Conservation (phyloP, 306 rosid species). For the Lotus japonicus region DNA sequence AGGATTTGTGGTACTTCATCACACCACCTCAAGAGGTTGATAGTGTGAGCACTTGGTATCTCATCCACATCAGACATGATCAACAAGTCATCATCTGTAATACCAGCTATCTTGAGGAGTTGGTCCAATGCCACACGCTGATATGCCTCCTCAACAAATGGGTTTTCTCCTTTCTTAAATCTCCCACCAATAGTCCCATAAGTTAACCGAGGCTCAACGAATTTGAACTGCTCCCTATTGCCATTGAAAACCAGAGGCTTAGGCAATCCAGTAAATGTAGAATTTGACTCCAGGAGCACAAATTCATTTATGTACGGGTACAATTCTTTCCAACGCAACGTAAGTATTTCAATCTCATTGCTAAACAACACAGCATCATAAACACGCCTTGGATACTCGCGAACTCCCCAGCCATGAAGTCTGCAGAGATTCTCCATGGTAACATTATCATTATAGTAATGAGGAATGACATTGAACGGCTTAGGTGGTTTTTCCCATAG, state of each 20-base stretch:
- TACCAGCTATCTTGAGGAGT: slow-evolving; percentile 84
- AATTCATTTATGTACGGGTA: slow-evolving; percentile 81
- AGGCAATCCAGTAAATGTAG: slow-evolving; percentile 79
- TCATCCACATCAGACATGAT: slow-evolving; percentile 99
- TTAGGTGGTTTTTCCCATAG: slow-evolving; percentile 94
- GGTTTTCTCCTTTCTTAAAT: slow-evolving; percentile 85
- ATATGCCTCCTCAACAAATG: slow-evolving; percentile 95
- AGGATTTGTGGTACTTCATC: slow-evolving; percentile 68
- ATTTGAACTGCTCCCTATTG: slow-evolving; percentile 56
- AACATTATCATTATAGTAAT: slow-evolving; percentile 84
- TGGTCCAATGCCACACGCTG: slow-evolving; percentile 92
- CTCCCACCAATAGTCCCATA: slow-evolving; percentile 82
- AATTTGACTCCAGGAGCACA: slow-evolving; percentile 91
- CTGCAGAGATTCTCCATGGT: slow-evolving; percentile 82
- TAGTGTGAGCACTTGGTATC: slow-evolving; percentile 97
- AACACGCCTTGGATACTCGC: slow-evolving; percentile 92
- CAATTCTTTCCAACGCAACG: slow-evolving; percentile 85
- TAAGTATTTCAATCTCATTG: slow-evolving; percentile 85
- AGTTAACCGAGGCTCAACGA: slow-evolving; percentile 71
- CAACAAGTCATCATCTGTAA: slow-evolving; percentile 87
- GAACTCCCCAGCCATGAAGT: slow-evolving; percentile 94
- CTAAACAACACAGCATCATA: slow-evolving; percentile 96
- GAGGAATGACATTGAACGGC: slow-evolving; percentile 75
- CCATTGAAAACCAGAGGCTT: slow-evolving; percentile 66
- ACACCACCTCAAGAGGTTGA: slow-evolving; percentile 93